phyloP scores from a whole-genome alignment of 495 filamentous ascomycete species.

The Talaromyces liani region DNA sequence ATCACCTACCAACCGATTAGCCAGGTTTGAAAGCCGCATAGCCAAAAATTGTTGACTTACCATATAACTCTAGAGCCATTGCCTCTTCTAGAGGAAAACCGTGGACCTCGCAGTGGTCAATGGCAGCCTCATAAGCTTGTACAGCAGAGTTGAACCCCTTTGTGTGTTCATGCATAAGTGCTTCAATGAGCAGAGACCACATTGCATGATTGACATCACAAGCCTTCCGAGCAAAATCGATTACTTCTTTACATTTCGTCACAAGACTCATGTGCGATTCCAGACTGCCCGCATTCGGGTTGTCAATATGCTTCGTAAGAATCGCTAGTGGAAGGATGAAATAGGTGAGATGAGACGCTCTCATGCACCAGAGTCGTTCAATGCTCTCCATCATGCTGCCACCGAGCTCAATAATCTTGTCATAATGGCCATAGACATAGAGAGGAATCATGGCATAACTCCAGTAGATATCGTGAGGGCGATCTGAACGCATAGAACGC shows the following conservation, averaged over 20 bases:
- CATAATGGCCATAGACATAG: constrained; percentile 68
- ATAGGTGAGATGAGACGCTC: constrained; percentile 54
- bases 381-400: constrained; percentile 50
- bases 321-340: constrained; percentile 67
- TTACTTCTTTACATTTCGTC: constrained; percentile 49
- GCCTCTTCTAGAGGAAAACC: constrained; percentile 75
- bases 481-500: constrained; percentile 45
- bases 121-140: constrained; percentile 35
- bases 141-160: constrained; percentile 56
- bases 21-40: neutral
- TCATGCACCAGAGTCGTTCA: constrained; percentile 63
- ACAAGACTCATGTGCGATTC: constrained; percentile 50
- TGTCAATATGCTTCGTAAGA: constrained; percentile 52
- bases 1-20: constrained; percentile 40
- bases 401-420: constrained; percentile 60
- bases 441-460: constrained; percentile 63
- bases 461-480: constrained; percentile 65
- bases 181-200: constrained; percentile 70
- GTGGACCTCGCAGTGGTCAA: constrained; percentile 75
- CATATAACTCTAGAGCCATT: constrained; percentile 64
- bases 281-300: constrained; percentile 40
- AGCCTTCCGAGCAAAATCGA: constrained; percentile 59
- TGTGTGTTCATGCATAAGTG: constrained; percentile 59
- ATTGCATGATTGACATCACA: constrained; percentile 74
- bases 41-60: constrained; percentile 10